A percentile compares a stretch with the other conserved stretches of the same genome.
These are phyloP conservation scores for Puya raimondii DNA, from an alignment of 176 grass and related monocot genomes.

Conservation along the genomic window DNA sequence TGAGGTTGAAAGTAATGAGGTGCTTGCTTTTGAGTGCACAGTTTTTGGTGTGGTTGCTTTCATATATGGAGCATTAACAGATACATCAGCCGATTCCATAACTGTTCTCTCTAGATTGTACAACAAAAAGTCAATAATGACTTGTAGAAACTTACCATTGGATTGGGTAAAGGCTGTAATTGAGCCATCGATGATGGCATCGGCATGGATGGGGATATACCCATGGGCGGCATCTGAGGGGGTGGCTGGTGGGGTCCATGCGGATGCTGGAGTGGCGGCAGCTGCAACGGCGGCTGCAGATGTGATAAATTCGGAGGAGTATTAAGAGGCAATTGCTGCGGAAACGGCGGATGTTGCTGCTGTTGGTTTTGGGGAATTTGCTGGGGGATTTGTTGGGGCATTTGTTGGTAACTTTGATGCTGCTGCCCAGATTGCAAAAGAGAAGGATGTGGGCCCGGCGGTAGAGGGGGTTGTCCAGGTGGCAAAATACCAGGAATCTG, in stretches of 20 bases:
- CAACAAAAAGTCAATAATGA: background rate
- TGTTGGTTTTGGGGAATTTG: slow-evolving; percentile 11
- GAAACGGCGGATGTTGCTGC: slow-evolving; percentile 66
- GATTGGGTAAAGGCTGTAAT: slow-evolving; percentile 70
- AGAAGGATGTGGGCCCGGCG: slow-evolving; percentile 93
- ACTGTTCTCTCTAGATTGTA: background rate
- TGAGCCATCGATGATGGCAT: slow-evolving; percentile 47
- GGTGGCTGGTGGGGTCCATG: slow-evolving; percentile 57
- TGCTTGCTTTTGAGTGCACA: slow-evolving; percentile 9
- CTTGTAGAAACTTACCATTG: slow-evolving; percentile 44
- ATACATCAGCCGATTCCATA: too few relatives aligned
- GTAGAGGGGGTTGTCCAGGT: slow-evolving; percentile 75
- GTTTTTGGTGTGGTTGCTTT: slow-evolving; percentile 18
- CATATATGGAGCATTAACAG: slow-evolving; percentile 20
- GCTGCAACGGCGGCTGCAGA: slow-evolving; percentile 60
- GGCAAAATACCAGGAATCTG: slow-evolving; percentile 18
- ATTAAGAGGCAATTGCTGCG: slow-evolving; percentile 50
- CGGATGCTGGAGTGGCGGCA: slow-evolving; percentile 48
- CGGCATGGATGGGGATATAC: slow-evolving; percentile 23
- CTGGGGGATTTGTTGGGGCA: slow-evolving; percentile 26
- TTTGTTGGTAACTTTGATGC: slow-evolving; percentile 62
- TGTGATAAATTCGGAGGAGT: slow-evolving; percentile 64
- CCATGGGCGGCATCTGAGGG: slow-evolving; percentile 33
- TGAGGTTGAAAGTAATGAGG: background rate
- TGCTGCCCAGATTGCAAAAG: slow-evolving; percentile 75